A percentile compares a stretch with the other conserved stretches of the same genome.
phyloP scores from a whole-genome alignment of 2,329 filamentous ascomycete species.

The Trichoderma asperellum region DNA sequence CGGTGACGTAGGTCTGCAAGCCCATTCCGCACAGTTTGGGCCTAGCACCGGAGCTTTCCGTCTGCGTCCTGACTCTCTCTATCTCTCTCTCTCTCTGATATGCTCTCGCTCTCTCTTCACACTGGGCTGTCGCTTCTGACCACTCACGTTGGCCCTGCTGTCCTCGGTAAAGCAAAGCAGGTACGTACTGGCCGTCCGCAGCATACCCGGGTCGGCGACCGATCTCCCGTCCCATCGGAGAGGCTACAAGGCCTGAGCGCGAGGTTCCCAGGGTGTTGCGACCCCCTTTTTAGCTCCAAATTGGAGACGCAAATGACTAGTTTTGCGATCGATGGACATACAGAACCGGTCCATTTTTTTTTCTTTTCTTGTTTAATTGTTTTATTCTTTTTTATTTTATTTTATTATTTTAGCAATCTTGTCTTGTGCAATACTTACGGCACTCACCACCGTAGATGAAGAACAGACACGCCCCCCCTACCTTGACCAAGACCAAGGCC shows the following conservation, averaged over 20 bases:
- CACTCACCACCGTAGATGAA: too few relatives aligned
- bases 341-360: too few relatives aligned
- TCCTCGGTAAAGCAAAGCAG: constrained; percentile 12
- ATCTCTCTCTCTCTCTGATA: not conserved
- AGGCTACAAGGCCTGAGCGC: constrained; percentile 12
- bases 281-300: constrained; percentile 4
- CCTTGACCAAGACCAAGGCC: not conserved
- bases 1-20: not conserved
- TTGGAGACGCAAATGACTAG: not conserved
- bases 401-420: not conserved
- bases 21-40: not conserved
- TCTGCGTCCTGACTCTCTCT: not conserved
- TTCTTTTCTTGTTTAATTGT: not conserved
- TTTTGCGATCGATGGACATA: not conserved
- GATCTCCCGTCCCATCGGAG: constrained; percentile 23
- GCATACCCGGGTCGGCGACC: constrained; percentile 14
- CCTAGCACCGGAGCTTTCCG: constrained; percentile 18
- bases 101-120: not conserved
- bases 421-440: not conserved
- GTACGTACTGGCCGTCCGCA: not conserved
- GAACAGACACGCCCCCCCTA: not conserved
- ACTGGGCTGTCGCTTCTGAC: not conserved
- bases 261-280: not conserved
- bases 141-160: not conserved
- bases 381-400: not conserved